Base-by-base conservation (phyloP, 352 stramenopile species). In the Globisporangium iwayamae region DNA sequence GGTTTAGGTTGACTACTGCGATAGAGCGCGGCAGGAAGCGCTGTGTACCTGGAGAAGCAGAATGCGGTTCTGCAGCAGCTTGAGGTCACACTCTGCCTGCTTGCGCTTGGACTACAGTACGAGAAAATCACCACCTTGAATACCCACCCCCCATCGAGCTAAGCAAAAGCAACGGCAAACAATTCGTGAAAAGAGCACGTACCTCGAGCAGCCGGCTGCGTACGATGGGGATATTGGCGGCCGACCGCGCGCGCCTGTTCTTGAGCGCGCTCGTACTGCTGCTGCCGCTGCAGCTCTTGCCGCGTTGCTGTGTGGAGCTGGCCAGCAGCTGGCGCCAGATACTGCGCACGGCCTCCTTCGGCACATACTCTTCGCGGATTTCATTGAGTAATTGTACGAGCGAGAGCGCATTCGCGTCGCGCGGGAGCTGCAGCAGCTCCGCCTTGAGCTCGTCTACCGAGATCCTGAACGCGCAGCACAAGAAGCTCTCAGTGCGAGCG, bases 61-160 rank as follows among this genome's bases (percentile, higher is more conserved):
- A 41, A 93, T 85, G 25, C 83, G 75, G 63, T 93, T 93, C 59
- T 89, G 81, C 3, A 93, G 73, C 11, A 93, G 63, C 61, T 90
- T 78, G 32, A 89, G 63, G 59, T 93, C 83, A 47, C 78, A 89
- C 46, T 91, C 83, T 9, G 80, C 79, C 69, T 91, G 83, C 56
- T 91, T 91, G 8, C 83, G 69, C 46, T 89, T 89, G 0, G 78
- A 83, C 79, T 90, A 38, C 36, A 48, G 4, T 14, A 28, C 13
- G n/a, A 25, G 39, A 22, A 22, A 28, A 28, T 16, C 20, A 28
- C 9, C n/a, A 60, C 10, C 10, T 10, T 11, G 22, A 57, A 2
- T 41, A 8, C 56, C 13, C 22, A 25, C 22, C 22, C 22, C 14
- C 22, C n/a, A 43, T 13, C 57, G n/a, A 48, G 36, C 32, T 36